Percentiles rank a stretch among this genome's conserved stretches.
Conservation (phyloP, 1,139 yeast species). For the Scheffersomyces titani region DNA sequence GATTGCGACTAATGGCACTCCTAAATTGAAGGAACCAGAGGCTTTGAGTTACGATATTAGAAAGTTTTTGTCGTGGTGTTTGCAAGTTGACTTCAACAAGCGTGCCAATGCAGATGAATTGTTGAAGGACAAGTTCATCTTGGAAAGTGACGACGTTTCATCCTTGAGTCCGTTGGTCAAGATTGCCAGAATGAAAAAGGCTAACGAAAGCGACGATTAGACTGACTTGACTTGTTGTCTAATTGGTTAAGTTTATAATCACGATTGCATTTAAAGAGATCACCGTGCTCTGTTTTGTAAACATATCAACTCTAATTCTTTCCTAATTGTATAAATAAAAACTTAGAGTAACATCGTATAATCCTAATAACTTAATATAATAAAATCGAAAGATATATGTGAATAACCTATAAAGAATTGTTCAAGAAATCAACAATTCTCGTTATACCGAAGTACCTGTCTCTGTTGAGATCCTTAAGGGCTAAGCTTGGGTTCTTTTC, state of each 20-base stretch:
- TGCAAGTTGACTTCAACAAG: slow-evolving; percentile 81
- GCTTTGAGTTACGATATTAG: slow-evolving; percentile 67
- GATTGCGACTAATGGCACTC: slow-evolving; percentile 96
- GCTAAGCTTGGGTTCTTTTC: slow-evolving; percentile 5
- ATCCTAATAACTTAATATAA: not conserved
- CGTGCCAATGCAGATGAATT: slow-evolving; percentile 83
- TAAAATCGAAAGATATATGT: not conserved
- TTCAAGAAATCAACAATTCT: slow-evolving; percentile 30
- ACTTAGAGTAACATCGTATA: not conserved
- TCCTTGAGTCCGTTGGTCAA: slow-evolving; percentile 88
- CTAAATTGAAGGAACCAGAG: slow-evolving; percentile 86
- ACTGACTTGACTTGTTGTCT: not conserved
- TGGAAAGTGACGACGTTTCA: slow-evolving; percentile 68
- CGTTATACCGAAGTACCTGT: slow-evolving; percentile 29
- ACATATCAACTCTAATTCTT: not conserved
- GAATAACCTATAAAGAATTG: slow-evolving; percentile 15
- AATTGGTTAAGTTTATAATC: not conserved
- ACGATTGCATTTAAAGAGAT: not conserved
- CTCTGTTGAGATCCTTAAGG: slow-evolving; percentile 7
- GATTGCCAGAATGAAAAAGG: slow-evolving; percentile 80
- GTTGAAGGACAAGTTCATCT: slow-evolving; percentile 69
- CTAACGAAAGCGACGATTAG: slow-evolving; percentile 45
- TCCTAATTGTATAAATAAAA: not conserved
- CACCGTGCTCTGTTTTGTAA: not conserved
- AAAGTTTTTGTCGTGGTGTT: slow-evolving; percentile 72